phyloP scores from a whole-genome alignment of 108 stramenopile genomes.

The Skeletonema menzelii region DNA sequence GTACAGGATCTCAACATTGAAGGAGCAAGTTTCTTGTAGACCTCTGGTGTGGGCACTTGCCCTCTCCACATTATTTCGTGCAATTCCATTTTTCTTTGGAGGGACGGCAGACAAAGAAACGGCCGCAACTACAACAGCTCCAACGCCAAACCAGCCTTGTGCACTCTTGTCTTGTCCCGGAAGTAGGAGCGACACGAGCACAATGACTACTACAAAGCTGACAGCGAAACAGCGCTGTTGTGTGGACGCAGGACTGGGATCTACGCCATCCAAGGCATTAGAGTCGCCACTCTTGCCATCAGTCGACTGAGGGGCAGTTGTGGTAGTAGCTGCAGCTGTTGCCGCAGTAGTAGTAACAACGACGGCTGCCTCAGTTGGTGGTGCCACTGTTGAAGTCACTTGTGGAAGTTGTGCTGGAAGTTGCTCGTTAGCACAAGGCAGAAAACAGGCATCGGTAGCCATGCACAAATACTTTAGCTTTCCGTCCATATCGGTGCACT shows the following conservation, averaged over 20 bases:
- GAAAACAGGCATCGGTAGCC: not conserved
- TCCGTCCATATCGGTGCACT: not conserved
- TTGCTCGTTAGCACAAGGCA: not conserved
- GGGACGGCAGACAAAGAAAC: not conserved
- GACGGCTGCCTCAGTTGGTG: not conserved
- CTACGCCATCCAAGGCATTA: not conserved
- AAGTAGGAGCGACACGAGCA: not conserved
- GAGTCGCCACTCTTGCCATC: not conserved
- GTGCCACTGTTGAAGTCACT: not conserved
- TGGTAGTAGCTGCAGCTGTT: not conserved
- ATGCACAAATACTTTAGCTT: not conserved
- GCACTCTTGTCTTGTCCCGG: not conserved
- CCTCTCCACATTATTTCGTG: not conserved
- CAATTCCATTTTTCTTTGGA: not conserved
- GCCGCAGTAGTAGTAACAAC: not conserved
- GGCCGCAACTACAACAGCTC: not conserved
- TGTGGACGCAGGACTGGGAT: not conserved
- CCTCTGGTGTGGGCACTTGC: not conserved
- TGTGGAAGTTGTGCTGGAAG: no score
- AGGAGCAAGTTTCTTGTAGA: slow-evolving; percentile 29
- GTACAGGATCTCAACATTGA: slow-evolving; percentile 45
- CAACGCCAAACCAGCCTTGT: not conserved
- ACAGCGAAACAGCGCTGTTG: slow-evolving; percentile 1
- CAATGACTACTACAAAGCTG: not conserved
- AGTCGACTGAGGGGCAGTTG: not conserved